Evolutionary conservation across 768 basidiomycete species (phyloP), one percentile per base, ranked within the genome.

Genomic region (Ramaria sp.): DNA sequence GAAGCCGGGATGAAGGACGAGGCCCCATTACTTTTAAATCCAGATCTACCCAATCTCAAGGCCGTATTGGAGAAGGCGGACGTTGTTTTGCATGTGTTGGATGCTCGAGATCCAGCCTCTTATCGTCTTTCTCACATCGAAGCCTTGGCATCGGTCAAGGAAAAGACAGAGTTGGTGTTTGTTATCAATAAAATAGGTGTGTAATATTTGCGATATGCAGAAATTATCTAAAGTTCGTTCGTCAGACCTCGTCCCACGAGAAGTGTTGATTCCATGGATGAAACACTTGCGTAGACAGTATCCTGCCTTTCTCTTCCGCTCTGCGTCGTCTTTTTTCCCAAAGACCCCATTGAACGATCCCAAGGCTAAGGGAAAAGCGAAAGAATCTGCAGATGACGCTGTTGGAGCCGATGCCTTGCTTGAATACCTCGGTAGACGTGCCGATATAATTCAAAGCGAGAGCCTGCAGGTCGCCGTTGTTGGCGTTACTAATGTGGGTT

Each of bases 151-250:
- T 66, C 67, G 34, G 70, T 70, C 42, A 71, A 65, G 42, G 65
- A 57, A 38, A 77, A 66, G 57, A 76, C 76, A 61, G 73, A 67
- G 65, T 67, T 85, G 12, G 60, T 84, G 18, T 67, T 92, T n/a
- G 72, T 94, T 16, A 66, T 96, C 52, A 94, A 86, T 67, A 96
- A 96, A 72, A 84, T 85, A 59, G 92, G 92, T 89, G 61, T 55
- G 83, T 73, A 32, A 49, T 34, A 25, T 47, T n/a, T 38, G 48
- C 48, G 25, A 28, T 48, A 22, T 41, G 48, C 39, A 25, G 44
- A 13, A 18, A 32, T 13, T 51, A 39, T n/a, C 51, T 50, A 38
- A 47, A 6, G 18, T 27, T 20, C 28, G 37, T 50, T 5, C 39
- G 36, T 39, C 59, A 94, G 93, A 95, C 65, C 73, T 79, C 18